Conservation (phyloP, 148 eudicot species). For the Persicaria tinctoria region DNA sequence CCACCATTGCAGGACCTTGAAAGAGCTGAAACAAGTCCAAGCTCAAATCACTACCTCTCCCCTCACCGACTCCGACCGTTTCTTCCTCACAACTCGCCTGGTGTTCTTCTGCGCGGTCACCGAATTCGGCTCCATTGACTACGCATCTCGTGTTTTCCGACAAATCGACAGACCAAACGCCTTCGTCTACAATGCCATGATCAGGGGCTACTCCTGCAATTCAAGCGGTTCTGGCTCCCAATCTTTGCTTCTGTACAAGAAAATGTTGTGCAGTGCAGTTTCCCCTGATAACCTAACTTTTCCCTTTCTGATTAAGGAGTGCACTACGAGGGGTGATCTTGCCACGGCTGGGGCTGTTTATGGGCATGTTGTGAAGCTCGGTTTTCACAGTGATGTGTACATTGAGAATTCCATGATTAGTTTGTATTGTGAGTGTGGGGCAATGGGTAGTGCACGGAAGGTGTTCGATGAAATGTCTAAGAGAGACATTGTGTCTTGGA, state of each 20-base stretch:
- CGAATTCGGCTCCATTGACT: slow-evolving; percentile 32
- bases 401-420: slow-evolving; percentile 41
- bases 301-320: slow-evolving; percentile 55
- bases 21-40: slow-evolving; percentile 53
- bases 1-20: slow-evolving; percentile 41
- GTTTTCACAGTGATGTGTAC: slow-evolving; percentile 34
- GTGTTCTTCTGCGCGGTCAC: slow-evolving; percentile 55
- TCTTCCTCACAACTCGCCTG: slow-evolving; percentile 54
- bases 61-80: slow-evolving; percentile 29
- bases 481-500: slow-evolving; percentile 68
- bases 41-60: slow-evolving; percentile 41
- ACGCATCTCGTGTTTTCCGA: slow-evolving; percentile 39
- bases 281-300: slow-evolving; percentile 49
- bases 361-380: slow-evolving; percentile 37
- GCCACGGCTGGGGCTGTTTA: slow-evolving; percentile 36
- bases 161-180: slow-evolving; percentile 34
- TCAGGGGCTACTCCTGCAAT: slow-evolving; percentile 48
- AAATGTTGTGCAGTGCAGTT: slow-evolving; percentile 32
- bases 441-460: slow-evolving; percentile 30
- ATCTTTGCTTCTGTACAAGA: slow-evolving; percentile 32
- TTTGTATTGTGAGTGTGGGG: slow-evolving; percentile 37
- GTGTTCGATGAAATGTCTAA: slow-evolving; percentile 53
- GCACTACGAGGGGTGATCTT: slow-evolving; percentile 34
- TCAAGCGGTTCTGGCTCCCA: slow-evolving; percentile 7
- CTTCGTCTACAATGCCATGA: slow-evolving; percentile 55